Percentiles rank a stretch among this genome's conserved stretches.
These are phyloP conservation scores for Cerrena zonata DNA, from an alignment of 1,284 basidiomycete genomes.

Conservation along the genomic window DNA sequence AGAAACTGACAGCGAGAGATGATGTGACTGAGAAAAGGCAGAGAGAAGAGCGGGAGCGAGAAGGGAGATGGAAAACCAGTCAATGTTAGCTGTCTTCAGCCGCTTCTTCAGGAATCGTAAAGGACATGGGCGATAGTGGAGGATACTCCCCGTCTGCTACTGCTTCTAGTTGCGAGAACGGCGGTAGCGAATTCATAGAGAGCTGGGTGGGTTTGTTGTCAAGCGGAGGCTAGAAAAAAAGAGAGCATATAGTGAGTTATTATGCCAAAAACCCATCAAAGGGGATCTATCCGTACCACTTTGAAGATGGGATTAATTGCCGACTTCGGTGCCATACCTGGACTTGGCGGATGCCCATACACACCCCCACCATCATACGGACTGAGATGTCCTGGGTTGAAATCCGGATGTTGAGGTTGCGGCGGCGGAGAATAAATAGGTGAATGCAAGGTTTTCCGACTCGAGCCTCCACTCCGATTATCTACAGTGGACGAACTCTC, in stretches of 20 bases:
- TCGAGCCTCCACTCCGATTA: slow-evolving; percentile 16
- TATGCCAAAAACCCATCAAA: slow-evolving; percentile 6
- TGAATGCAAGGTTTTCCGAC: slow-evolving; percentile 26
- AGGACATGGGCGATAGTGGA: slow-evolving; percentile 67
- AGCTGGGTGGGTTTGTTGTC: slow-evolving; percentile 6
- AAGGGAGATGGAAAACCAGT: too few species aligned
- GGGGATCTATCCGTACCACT: slow-evolving; percentile 60
- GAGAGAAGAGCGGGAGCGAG: slow-evolving; percentile 9
- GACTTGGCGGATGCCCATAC: slow-evolving; percentile 40
- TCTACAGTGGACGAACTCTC: slow-evolving; percentile 23
- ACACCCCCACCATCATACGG: slow-evolving; percentile 24
- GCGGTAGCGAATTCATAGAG: slow-evolving; percentile 49
- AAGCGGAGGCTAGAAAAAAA: slow-evolving; percentile 18
- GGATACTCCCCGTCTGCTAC: slow-evolving; percentile 70
- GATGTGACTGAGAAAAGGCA: slow-evolving; percentile 8
- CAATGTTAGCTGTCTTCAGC: slow-evolving; percentile 28
- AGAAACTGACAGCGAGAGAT: slow-evolving; percentile 3
- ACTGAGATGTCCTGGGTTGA: slow-evolving; percentile 32
- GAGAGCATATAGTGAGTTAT: slow-evolving; percentile 15
- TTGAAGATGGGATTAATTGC: slow-evolving; percentile 86
- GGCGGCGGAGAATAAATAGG: slow-evolving; percentile 40
- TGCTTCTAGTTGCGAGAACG: slow-evolving; percentile 73
- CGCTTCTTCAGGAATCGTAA: slow-evolving; percentile 47
- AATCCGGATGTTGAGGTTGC: slow-evolving; percentile 38
- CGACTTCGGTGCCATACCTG: slow-evolving; percentile 54